phyloP scores from a whole-genome alignment of 2,329 filamentous ascomycete genomes.

The Fragosphaeria purpurea region DNA sequence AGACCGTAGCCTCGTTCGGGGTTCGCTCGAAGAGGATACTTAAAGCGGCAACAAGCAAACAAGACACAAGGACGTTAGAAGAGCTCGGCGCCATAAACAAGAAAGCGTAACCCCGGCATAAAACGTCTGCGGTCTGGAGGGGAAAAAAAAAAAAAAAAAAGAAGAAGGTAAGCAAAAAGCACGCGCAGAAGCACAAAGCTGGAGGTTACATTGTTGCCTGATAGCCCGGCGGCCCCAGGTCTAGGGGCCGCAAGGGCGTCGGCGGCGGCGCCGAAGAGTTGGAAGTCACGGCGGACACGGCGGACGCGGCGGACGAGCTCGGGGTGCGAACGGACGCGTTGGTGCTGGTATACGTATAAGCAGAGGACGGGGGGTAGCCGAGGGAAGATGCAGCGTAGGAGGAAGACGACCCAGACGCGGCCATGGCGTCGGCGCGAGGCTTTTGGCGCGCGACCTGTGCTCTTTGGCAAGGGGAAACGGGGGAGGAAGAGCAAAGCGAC shows the following conservation, averaged over 20 bases:
- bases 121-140: background rate
- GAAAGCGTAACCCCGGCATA: too few species aligned
- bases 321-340: conserved; percentile 37
- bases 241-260: conserved; percentile 33
- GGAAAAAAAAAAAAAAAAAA: conserved; percentile 5
- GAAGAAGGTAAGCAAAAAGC: background rate
- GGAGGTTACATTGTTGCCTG: conserved; percentile 40
- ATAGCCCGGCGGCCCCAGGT: conserved; percentile 43
- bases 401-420: conserved; percentile 30
- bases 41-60: background rate
- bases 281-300: conserved; percentile 31
- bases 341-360: conserved; percentile 32
- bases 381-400: conserved; percentile 38
- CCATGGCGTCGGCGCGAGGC: conserved; percentile 13
- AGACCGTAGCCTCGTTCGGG: conserved; percentile 37
- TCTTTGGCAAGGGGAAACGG: background rate
- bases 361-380: conserved; percentile 30
- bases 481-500: background rate
- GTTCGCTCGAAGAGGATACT: conserved; percentile 43
- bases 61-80: background rate
- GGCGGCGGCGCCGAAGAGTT: conserved; percentile 29
- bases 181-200: conserved; percentile 13
- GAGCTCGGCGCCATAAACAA: background rate
- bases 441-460: background rate
- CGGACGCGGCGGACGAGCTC: conserved; percentile 32